Evolutionary conservation across 2,329 filamentous ascomycete genomes (phyloP), one percentile per base, ranked within the genome.

Genomic region (Zasmidium citrigriseum): DNA sequence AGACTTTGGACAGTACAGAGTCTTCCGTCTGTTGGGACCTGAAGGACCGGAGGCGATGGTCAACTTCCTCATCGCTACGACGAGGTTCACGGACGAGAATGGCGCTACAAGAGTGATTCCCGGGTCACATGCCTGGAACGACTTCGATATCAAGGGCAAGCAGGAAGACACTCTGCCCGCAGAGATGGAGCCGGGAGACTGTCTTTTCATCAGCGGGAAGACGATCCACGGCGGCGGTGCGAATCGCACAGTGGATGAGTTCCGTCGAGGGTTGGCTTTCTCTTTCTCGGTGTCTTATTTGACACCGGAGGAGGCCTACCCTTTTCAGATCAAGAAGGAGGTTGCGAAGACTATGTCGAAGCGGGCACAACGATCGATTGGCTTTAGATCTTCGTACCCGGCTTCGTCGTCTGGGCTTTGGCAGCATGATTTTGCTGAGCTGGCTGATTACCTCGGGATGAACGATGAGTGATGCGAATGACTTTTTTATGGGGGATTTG

Each of bases 171-270:
- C 46, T 11, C 51, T 56, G 45, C 54, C 54, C 10, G 54, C 54
- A 10, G 20, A 29, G 20, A 41, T 56, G 34, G 38, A 56, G 18
- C 25, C 46, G 21, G 54, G 54, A 11, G 54, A 52, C 38, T 44
- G 27, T 27, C 22, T 56, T 14, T 51, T 56, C 46, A 25, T 56
- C 23, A 56, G 47, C 34, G 54, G 54, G n/a, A 56, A 56, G 29
- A 46, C 49, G 18, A 34, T 56, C 14, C 54, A 56, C 27, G 54
- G 46, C 27, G 46, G 46, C 41, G 54, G 54, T 16, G 54, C 25
- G 21, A 56, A 56, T 22, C 4, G 16, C 11, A 54, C 52, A 16
- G 18, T 11, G 5, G 22, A 47, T 20, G 20, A 47, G 20, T 20
- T 22, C 5, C 24, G 50, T 16, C 22, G 22, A 21, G 50, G 23